Conservation (phyloP, 2,329 filamentous ascomycete species). For the Botrytis deweyae region DNA sequence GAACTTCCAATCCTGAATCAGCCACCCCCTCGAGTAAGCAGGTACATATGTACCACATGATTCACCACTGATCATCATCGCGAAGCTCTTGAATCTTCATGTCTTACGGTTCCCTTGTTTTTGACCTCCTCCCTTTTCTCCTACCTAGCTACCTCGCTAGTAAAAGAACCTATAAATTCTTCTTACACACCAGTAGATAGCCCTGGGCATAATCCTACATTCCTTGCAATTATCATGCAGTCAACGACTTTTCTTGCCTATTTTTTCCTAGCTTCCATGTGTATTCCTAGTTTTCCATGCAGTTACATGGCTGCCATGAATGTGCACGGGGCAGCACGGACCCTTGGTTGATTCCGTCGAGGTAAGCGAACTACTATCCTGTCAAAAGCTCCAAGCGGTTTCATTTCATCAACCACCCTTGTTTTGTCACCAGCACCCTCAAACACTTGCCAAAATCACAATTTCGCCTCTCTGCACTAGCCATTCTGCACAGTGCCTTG, state of each 20-base stretch:
- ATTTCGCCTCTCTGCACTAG: neutral
- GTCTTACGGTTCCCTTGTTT: neutral
- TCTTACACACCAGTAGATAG: constrained; percentile 1
- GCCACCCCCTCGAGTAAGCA: constrained; percentile 6
- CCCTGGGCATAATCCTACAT: neutral
- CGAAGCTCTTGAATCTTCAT: constrained; percentile 2
- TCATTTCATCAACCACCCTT: constrained; percentile 26
- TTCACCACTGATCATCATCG: neutral
- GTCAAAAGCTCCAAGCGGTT: constrained; percentile 30
- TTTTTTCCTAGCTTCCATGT: neutral
- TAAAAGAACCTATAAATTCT: neutral
- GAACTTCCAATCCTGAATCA: neutral
- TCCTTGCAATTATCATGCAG: constrained; percentile 20
- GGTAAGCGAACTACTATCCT: constrained; percentile 21
- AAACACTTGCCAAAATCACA: constrained; percentile 11
- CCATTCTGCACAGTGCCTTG: neutral
- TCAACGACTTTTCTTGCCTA: neutral
- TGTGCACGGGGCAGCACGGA: constrained; percentile 28
- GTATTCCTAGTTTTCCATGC: constrained; percentile 7
- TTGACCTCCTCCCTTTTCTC: neutral
- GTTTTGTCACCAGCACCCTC: constrained; percentile 16
- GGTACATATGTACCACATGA: neutral
- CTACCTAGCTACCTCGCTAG: neutral
- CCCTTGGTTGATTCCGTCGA: constrained; percentile 20
- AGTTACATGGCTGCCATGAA: constrained; percentile 15